phyloP scores from a whole-genome alignment of 176 grass and related monocot genomes.

The Oryza nivara region DNA sequence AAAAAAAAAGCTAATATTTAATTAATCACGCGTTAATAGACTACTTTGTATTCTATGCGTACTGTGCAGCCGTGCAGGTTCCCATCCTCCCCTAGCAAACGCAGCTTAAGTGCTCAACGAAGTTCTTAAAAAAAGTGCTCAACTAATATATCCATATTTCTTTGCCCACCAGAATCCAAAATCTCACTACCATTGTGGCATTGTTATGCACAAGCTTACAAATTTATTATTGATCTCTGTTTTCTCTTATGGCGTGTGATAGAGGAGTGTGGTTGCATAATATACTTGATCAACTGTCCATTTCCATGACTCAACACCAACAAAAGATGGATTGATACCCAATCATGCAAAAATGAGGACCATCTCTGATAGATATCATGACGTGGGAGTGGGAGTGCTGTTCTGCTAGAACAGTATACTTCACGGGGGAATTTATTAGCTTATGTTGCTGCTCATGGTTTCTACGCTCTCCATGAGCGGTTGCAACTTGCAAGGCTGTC shows the following conservation, averaged over 20 bases:
- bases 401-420: background rate
- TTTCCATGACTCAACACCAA: background rate
- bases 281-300: background rate
- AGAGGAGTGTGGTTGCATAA: background rate
- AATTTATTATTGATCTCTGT: background rate
- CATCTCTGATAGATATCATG: background rate
- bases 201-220: background rate
- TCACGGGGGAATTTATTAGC: background rate
- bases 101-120: too few species aligned
- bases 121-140: too few species aligned
- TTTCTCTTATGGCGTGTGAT: background rate
- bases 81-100: too few species aligned
- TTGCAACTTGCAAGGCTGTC: constrained; percentile 3
- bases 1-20: too few species aligned
- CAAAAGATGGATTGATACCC: background rate
- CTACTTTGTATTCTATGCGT: rapidly evolving
- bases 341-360: background rate
- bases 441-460: background rate
- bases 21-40: too few species aligned
- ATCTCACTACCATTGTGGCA: background rate
- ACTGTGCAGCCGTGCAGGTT: too few species aligned
- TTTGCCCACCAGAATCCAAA: background rate
- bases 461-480: background rate
- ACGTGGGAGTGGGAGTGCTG: background rate
- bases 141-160: background rate